phyloP scores from a whole-genome alignment of 73 alveolate genomes.

The Blepharisma japonicum region DNA sequence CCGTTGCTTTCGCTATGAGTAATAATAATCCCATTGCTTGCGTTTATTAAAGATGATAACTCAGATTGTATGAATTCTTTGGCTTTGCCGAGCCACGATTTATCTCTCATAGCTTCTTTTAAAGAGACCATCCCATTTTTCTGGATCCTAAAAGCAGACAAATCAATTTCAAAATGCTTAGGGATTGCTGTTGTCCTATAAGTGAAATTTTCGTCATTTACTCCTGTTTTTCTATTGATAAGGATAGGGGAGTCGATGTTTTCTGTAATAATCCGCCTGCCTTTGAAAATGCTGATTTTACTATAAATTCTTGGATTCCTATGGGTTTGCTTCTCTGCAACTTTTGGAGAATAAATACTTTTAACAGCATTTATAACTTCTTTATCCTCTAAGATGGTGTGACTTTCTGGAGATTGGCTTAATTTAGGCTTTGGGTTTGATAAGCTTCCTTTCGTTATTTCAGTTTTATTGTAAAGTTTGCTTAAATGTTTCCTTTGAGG shows the following conservation, averaged over 20 bases:
- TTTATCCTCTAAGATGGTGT: too few relatives aligned
- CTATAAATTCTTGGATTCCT: not conserved
- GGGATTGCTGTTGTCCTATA: too few relatives aligned
- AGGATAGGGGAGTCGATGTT: not conserved
- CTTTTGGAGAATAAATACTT: conserved; percentile 23
- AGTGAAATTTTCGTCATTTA: too few relatives aligned
- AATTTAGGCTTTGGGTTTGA: too few relatives aligned
- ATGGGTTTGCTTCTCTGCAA: not conserved
- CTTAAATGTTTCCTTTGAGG: too few relatives aligned
- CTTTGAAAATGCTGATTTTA: not conserved
- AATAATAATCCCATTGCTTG: conserved; percentile 8
- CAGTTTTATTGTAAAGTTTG: too few relatives aligned
- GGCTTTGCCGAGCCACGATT: not conserved
- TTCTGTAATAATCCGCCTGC: not conserved
- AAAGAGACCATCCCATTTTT: not conserved
- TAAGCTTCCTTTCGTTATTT: too few relatives aligned
- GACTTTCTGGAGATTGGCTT: too few relatives aligned
- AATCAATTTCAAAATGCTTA: too few relatives aligned
- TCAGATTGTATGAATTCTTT: not conserved
- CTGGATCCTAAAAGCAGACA: too few relatives aligned
- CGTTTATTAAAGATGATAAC: not conserved
- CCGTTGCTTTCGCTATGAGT: not conserved
- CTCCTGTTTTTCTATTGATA: too few relatives aligned
- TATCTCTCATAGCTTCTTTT: conserved; percentile 27
- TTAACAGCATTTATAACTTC: not conserved